These are phyloP conservation scores for Rhizopogon vesiculosus DNA, from an alignment of 768 basidiomycete genomes.

Conservation along the genomic window DNA sequence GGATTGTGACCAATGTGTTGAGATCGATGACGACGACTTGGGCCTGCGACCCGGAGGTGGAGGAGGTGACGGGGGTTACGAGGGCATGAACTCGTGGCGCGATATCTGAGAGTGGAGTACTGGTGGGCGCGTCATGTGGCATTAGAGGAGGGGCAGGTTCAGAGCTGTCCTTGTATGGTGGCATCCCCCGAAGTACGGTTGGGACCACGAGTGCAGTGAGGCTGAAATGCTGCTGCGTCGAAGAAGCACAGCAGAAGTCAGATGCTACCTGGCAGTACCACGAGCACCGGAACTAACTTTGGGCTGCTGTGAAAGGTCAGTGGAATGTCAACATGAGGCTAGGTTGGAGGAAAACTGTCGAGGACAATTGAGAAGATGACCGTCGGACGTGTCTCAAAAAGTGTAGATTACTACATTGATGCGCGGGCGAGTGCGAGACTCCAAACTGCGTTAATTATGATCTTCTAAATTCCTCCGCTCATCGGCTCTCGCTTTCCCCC, in stretches of 20 bases:
- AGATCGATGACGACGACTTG: slow-evolving; percentile 47
- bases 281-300: background rate
- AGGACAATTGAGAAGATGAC: background rate
- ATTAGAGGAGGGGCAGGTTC: too few relatives aligned
- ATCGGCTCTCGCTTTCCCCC: background rate
- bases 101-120: background rate
- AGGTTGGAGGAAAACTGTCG: background rate
- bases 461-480: background rate
- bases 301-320: background rate
- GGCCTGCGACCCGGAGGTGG: slow-evolving; percentile 12
- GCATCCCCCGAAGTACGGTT: background rate
- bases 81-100: background rate
- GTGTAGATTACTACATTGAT: slow-evolving; percentile 2
- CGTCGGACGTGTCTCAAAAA: slow-evolving; percentile 1
- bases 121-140: too few relatives aligned
- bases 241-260: background rate
- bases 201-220: background rate
- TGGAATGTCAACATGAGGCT: background rate
- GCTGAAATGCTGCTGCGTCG: too few relatives aligned
- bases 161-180: background rate
- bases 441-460: background rate
- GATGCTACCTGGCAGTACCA: background rate
- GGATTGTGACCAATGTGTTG: slow-evolving; percentile 44
- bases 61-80: slow-evolving; percentile 4
- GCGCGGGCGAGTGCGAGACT: background rate